Evolutionary conservation across 1,284 basidiomycete genomes (phyloP).

Genomic region (Clitocybe nebularis): DNA sequence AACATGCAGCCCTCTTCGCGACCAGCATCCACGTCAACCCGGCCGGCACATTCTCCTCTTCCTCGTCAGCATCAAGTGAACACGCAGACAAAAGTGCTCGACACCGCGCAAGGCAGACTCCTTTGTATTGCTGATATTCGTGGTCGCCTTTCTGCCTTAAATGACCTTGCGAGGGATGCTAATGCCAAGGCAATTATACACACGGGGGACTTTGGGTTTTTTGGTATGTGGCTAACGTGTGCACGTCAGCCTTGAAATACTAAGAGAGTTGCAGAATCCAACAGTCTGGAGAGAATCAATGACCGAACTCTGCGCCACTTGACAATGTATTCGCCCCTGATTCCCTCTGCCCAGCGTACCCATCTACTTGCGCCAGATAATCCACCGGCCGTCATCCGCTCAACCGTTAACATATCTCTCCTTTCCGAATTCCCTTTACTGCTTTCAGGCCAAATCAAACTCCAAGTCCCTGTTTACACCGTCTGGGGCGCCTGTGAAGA

Average conservation of each 20-base stretch:
- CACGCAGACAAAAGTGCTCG: constrained; percentile 74
- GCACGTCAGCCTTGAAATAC: constrained; percentile 15
- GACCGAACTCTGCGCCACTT: constrained; percentile 95
- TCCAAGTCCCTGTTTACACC: constrained; percentile 91
- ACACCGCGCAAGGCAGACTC: constrained; percentile 80
- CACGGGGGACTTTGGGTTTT: constrained; percentile 99
- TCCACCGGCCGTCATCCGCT: constrained; percentile 55
- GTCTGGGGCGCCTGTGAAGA: constrained; percentile 99
- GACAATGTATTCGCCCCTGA: constrained; percentile 96
- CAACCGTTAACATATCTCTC: constrained; percentile 64
- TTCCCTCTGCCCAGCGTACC: constrained; percentile 77
- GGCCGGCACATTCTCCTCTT: constrained; percentile 51
- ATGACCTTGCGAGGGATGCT: constrained; percentile 85
- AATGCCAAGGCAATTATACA: constrained; percentile 95
- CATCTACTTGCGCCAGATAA: constrained; percentile 74
- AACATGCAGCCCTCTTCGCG: constrained; percentile 44
- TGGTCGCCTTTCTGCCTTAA: constrained; percentile 83
- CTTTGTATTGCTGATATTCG: constrained; percentile 96
- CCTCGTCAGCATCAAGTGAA: constrained; percentile 57
- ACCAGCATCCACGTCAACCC: constrained; percentile 56
- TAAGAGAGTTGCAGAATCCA: constrained; percentile 49
- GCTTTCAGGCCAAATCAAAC: constrained; percentile 82
- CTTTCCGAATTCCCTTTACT: constrained; percentile 95
- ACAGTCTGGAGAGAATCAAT: constrained; percentile 85
- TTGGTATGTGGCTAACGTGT: constrained; percentile 51